A percentile compares a stretch with the other conserved stretches of the same genome.
phyloP scores from a whole-genome alignment of 1,284 basidiomycete species.

The Cryptococcus sp. region DNA sequence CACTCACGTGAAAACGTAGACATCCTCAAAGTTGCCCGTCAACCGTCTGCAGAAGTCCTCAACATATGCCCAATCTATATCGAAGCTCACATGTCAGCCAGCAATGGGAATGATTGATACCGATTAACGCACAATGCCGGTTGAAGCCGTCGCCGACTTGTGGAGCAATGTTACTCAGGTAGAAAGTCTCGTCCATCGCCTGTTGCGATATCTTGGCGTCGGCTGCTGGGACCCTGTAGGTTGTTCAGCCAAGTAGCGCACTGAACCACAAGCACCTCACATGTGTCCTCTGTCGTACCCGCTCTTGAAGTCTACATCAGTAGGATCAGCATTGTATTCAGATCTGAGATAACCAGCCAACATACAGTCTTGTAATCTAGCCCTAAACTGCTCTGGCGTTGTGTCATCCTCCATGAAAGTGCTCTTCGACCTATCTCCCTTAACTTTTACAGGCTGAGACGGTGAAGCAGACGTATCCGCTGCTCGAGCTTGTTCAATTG shows the following conservation, averaged over 20 bases:
- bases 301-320: constrained; percentile 68
- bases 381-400: constrained; percentile 77
- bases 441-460: constrained; percentile 46
- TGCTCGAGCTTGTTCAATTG: constrained; percentile 38
- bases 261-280: constrained; percentile 44
- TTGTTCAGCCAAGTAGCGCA: not conserved
- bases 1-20: constrained; percentile 86
- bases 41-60: constrained; percentile 94
- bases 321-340: not conserved
- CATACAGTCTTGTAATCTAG: constrained; percentile 74
- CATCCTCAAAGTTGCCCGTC: constrained; percentile 82
- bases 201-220: constrained; percentile 81
- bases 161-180: constrained; percentile 93
- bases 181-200: constrained; percentile 97
- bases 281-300: constrained; percentile 98
- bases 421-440: constrained; percentile 74
- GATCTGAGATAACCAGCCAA: not conserved
- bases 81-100: not conserved
- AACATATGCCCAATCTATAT: constrained; percentile 87
- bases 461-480: constrained; percentile 38
- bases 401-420: constrained; percentile 80
- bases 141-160: constrained; percentile 99
- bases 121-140: constrained; percentile 71
- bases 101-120: not conserved
- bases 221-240: constrained; percentile 85